Percentiles rank a stretch among this genome's conserved stretches.
Evolutionary conservation across 352 stramenopile species (phyloP).

Genomic region (Globisporangium nodosum): DNA sequence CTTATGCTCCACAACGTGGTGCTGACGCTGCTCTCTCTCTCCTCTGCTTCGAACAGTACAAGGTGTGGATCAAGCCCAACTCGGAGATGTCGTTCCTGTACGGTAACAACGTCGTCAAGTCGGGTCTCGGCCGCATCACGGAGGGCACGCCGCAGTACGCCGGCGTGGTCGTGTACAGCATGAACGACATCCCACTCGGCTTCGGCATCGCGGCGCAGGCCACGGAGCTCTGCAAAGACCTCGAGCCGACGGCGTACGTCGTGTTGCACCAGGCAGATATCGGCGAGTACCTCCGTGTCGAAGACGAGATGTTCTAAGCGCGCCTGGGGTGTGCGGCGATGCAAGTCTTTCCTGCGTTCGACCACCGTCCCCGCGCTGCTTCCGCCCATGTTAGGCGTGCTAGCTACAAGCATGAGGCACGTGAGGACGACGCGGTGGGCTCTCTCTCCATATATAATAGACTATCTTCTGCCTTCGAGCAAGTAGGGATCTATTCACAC

Average conservation of each 20-base stretch:
- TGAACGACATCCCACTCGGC: constrained; percentile 97
- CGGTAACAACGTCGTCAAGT: constrained; percentile 99
- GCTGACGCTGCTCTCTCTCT: neutral
- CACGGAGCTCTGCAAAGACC: constrained; percentile 93
- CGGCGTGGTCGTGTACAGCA: constrained; percentile 98
- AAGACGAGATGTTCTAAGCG: constrained; percentile 96
- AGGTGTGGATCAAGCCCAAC: constrained; percentile 99
- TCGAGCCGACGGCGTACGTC: constrained; percentile 96
- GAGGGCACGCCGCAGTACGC: constrained; percentile 98
- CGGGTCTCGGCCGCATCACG: constrained; percentile 96
- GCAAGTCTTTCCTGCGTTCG: no score
- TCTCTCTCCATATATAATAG: constrained; percentile 17
- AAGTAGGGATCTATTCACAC: neutral
- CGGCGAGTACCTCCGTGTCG: constrained; percentile 97
- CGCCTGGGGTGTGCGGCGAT: no score
- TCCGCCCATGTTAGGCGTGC: neutral
- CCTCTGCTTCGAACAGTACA: constrained; percentile 73
- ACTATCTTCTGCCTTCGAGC: neutral
- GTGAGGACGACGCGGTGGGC: neutral
- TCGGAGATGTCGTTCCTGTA: constrained; percentile 99
- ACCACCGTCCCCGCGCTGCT: neutral
- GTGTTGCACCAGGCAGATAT: constrained; percentile 99
- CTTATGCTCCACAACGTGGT: no score
- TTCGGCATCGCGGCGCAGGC: constrained; percentile 97
- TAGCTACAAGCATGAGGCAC: no score